phyloP scores from a whole-genome alignment of 2,329 filamentous ascomycete genomes.

The Colletotrichum sp. region DNA sequence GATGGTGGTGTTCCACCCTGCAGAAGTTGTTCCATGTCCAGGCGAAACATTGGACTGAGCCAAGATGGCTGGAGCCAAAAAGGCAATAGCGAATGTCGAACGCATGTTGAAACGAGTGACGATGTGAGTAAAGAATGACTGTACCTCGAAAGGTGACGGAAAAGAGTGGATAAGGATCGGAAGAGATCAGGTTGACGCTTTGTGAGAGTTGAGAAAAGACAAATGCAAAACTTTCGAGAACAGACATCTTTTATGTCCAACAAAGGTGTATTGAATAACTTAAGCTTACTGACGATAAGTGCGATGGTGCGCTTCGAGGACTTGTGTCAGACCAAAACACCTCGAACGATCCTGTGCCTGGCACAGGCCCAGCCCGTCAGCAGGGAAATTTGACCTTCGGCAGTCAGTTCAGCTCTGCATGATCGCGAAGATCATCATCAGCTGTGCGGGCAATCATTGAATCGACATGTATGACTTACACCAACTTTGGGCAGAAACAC shows the following conservation, averaged over 20 bases:
- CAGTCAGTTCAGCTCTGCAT: not conserved
- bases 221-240: not conserved
- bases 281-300: not conserved
- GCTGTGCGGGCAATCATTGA: not conserved
- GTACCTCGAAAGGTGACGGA: not conserved
- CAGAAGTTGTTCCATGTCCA: not conserved
- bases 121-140: not conserved
- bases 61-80: not conserved
- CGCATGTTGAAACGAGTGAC: not conserved
- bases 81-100: not conserved
- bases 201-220: not conserved
- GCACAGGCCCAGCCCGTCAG: not conserved
- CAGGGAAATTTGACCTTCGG: not conserved
- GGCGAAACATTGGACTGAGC: not conserved
- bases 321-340: not conserved
- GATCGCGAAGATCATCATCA: not conserved
- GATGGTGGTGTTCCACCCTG: not conserved
- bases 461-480: not conserved
- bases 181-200: not conserved
- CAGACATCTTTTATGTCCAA: not conserved
- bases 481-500: not conserved
- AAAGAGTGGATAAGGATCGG: not conserved
- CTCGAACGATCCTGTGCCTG: not conserved
- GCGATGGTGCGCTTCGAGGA: not conserved
- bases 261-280: not conserved